Evolutionary conservation across 352 stramenopile species (phyloP).

Genomic region (Chrysophaeum taylorii): DNA sequence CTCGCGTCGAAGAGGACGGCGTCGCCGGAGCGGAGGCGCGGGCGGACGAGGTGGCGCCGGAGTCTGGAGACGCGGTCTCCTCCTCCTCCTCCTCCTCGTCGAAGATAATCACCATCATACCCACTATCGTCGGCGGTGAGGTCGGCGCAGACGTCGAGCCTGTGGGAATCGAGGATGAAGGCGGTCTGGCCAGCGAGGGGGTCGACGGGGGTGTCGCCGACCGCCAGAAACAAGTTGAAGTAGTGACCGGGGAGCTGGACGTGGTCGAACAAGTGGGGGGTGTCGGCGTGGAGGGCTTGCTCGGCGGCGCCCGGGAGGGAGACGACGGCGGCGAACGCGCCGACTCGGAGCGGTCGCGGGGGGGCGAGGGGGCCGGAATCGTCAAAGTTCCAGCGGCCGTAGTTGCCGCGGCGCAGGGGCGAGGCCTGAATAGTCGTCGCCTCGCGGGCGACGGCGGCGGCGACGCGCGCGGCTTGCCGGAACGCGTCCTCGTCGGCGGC

Average conservation of each 20-base stretch:
- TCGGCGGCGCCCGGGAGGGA: conserved; percentile 43
- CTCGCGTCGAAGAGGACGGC: conserved; percentile 52
- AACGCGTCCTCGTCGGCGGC: background rate
- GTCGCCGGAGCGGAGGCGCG: conserved; percentile 38
- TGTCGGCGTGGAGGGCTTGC: conserved; percentile 54
- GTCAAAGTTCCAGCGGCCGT: conserved; percentile 52
- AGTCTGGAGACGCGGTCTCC: conserved; percentile 17
- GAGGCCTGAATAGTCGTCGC: background rate
- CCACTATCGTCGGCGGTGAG: conserved; percentile 26
- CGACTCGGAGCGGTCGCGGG: conserved; percentile 39
- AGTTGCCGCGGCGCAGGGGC: conserved; percentile 33
- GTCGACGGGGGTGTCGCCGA: conserved; percentile 16
- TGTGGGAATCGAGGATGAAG: conserved; percentile 47
- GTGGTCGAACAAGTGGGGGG: conserved; percentile 50
- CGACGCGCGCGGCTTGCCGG: background rate
- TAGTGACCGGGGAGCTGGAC: conserved; percentile 48
- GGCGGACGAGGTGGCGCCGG: conserved; percentile 39
- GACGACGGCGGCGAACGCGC: conserved; percentile 45
- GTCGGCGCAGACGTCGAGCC: conserved; percentile 35
- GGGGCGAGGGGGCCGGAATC: conserved; percentile 43
- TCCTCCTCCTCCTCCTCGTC: conserved; percentile 16
- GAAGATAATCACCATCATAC: conserved; percentile 16
- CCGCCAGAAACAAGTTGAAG: conserved; percentile 45
- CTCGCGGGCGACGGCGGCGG: background rate
- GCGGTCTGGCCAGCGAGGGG: conserved; percentile 44